These are phyloP conservation scores for Lepidium campestre DNA, from an alignment of 441 rosid genomes.

Conservation along the genomic window DNA sequence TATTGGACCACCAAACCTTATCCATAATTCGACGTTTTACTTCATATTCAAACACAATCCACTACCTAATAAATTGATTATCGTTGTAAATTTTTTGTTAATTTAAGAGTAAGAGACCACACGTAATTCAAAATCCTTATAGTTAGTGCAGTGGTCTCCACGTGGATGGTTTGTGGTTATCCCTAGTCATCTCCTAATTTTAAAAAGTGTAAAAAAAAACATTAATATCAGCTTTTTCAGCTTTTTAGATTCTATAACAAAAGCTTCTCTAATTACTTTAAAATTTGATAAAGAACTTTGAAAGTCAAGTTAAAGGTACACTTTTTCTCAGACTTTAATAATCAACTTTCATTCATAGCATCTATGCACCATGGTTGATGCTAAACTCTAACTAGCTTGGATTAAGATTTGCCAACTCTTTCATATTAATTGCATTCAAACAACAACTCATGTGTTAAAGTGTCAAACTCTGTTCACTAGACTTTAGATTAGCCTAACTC, in stretches of 20 bases:
- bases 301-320: conserved; percentile 3
- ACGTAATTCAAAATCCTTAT: background rate
- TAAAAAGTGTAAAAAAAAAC: background rate
- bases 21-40: background rate
- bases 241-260: conserved; percentile 15
- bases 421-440: too few species aligned
- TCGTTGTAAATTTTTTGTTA: background rate
- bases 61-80: background rate
- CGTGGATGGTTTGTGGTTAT: background rate
- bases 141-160: background rate
- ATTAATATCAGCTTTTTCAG: background rate
- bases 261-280: background rate
- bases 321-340: background rate
- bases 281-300: background rate
- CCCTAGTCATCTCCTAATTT: background rate
- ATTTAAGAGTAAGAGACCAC: background rate
- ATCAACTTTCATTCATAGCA: background rate
- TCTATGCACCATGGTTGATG: too few species aligned
- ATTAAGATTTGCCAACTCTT: too few species aligned
- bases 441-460: background rate
- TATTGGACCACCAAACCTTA: background rate
- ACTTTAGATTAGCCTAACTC: background rate
- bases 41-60: background rate
- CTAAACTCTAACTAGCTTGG: too few species aligned
- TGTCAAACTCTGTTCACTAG: background rate